Base-by-base conservation (phyloP, 305 asterid species). In the Fraxinus angustifolia region DNA sequence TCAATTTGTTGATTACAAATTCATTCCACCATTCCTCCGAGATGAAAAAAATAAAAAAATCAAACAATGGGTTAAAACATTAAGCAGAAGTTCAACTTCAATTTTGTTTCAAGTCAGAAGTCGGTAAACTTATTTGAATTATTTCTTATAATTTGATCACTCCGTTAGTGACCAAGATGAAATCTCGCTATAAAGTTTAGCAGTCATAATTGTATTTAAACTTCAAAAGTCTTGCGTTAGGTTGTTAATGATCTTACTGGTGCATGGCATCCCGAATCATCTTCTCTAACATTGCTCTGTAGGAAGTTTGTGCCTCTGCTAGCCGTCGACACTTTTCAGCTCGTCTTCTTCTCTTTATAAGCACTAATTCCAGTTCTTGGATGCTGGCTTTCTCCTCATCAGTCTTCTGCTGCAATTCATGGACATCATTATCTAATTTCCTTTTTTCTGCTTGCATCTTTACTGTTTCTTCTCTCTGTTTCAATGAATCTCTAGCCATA, bases 251-350 rank as follows among this genome's bases (percentile, higher is more conserved):
- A 48, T 75, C 94, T 88, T 90, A 96, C 99, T 94, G 99, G 88
- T 94, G 99, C 97, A 94, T 94, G 80, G 99, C 97, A 65, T 96
- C 99, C 83, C 98, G 89, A 58, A 96, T 96, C 99, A 96, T 96
- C 94, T 94, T 96, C 92, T 96, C 99, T 81, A 96, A 86, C 96
- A 93, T 93, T 79, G 89, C 75, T 82, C 93, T 86, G 82, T 96
- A 90, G 3, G 98, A 94, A 78, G 91, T 90, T 85, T 96, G 99
- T 8, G 97, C 89, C 89, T 94, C 99, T 26, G 97, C 98, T 1
- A 96, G 82, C 73, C 91, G 84, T 33, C 98, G 84, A 79, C 98
- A 93, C 88, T 96, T 96, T 81, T 96, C 99, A 16, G 94, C 98
- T 45, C 94, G 85, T 78, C 97, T 85, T 74, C 88, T 86, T 87